Base-by-base conservation (phyloP, 306 rosid species). In the Gleditsia sinensis region DNA sequence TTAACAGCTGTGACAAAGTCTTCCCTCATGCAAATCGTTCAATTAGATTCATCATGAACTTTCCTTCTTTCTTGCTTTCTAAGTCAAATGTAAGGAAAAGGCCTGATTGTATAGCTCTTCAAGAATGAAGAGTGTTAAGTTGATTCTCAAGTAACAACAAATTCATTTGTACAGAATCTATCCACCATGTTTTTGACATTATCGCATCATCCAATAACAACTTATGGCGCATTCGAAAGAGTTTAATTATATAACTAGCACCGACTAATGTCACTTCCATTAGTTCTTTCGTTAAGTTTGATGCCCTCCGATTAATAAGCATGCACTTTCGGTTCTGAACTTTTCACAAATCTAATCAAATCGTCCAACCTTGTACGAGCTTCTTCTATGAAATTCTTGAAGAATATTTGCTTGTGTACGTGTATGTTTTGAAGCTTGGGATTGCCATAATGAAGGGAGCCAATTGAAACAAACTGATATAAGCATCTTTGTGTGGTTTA, bases 41-140 rank as follows among this genome's bases (percentile, higher is more conserved):
- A n/a, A n/a, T n/a, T n/a, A n/a, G n/a, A n/a, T n/a, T n/a, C n/a
- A n/a, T n/a, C n/a, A n/a, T n/a, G n/a, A n/a, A n/a, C n/a, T n/a
- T n/a, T n/a, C n/a, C n/a, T n/a, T n/a, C n/a, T n/a, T n/a, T n/a
- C n/a, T n/a, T n/a, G n/a, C n/a, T n/a, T n/a, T n/a, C n/a, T n/a
- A n/a, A n/a, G n/a, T n/a, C n/a, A 0, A 20, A 7, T 0, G 13
- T 0, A 6, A 32, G 0, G 0, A 21, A 24, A 19, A 4, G 0
- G 63, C 59, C 0, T 33, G 32, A 50, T 42, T 9, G 68, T 20
- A 82, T 2, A 67, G 65, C 0, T 0, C 0, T 1, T 45, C 25
- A 40, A 82, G 61, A 72, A 72, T 42, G 19, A 32, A 60, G 16
- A 72, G 72, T 0, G 85, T n/a, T n/a, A n/a, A n/a, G n/a, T n/a